Evolutionary conservation across 495 filamentous ascomycete genomes (phyloP), one percentile per base, ranked within the genome.

Genomic region (Penicillium longicatenatum): DNA sequence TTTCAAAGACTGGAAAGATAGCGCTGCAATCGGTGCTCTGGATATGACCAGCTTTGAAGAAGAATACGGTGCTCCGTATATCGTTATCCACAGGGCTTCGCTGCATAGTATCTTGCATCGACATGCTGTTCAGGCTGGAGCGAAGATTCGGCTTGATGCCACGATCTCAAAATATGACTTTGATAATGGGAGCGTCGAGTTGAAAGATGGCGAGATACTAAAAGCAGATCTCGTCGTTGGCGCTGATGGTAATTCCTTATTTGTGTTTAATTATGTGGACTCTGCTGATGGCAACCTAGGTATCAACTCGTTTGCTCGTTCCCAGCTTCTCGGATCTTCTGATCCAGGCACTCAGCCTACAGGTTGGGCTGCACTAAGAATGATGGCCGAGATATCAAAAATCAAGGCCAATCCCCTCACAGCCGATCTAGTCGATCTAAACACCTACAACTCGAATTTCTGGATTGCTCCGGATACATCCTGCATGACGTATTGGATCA

Each of bases 331-430:
- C 6, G 7, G n/a, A 6, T 17, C 35, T 9, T 21, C 31, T 1
- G 54, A 56, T 20, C 54, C 54, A 1, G 45, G 33, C 7, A 16
- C 31, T 19, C 30, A 56, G 16, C 54, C 54, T 16, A 56, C 54
- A 17, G 54, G 54, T 6, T 56, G 54, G 54, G 54, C 54, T 17
- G 54, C 54, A 1, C 41, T 56, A n/a, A 50, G 54, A 43, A 56
- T 56, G 54, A 56, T 56, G 54, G 45, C 54, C 7, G 54, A 50
- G 12, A 31, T 49, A 22, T 56, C 54, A 16, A 56, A 50, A 7
- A 56, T 56, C 12, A 48, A 56, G 21, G 33, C 48, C 4, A 22
- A 56, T 26, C 54, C 54, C 12, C 5, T 55, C 43, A 2, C 31
- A 12, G 31, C 31, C 31, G 12, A 9, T 35, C 31, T 35, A 10